Percentiles rank a stretch among this genome's conserved stretches.
These are phyloP conservation scores for Rhododendron molle DNA, from an alignment of 148 eudicot genomes.

Conservation along the genomic window DNA sequence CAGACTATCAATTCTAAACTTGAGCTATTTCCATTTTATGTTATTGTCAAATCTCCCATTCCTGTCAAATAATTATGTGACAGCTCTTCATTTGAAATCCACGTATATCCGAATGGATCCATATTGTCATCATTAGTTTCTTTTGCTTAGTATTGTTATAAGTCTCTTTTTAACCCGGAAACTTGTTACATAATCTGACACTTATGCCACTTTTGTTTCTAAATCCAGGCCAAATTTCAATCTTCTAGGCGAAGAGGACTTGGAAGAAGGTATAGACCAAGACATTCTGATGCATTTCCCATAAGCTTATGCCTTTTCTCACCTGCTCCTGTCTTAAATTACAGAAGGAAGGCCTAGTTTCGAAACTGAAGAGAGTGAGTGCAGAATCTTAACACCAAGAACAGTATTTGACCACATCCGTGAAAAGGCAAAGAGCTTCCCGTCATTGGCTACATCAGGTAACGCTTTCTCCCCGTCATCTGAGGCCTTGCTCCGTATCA, in stretches of 20 bases:
- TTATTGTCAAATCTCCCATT: neutral
- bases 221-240: slow-evolving; percentile 77
- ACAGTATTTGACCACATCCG: slow-evolving; percentile 87
- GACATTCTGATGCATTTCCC: neutral
- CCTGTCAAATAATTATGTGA: neutral
- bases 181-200: neutral
- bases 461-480: slow-evolving; percentile 38
- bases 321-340: slow-evolving; percentile 13
- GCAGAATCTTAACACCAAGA: slow-evolving; percentile 58
- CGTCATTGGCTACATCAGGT: slow-evolving; percentile 38
- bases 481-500: slow-evolving; percentile 42
- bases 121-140: neutral
- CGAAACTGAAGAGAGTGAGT: slow-evolving; percentile 52
- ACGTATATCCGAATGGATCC: neutral
- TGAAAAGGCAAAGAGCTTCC: slow-evolving; percentile 74
- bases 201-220: neutral
- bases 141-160: neutral
- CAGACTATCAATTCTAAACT: neutral
- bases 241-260: slow-evolving; percentile 65
- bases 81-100: neutral
- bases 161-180: neutral
- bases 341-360: slow-evolving; percentile 30
- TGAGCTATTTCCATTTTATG: neutral
- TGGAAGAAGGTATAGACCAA: slow-evolving; percentile 49
- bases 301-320: slow-evolving; percentile 3